Base-by-base conservation (phyloP, 495 filamentous ascomycete genomes). In the Lepraria neglecta region DNA sequence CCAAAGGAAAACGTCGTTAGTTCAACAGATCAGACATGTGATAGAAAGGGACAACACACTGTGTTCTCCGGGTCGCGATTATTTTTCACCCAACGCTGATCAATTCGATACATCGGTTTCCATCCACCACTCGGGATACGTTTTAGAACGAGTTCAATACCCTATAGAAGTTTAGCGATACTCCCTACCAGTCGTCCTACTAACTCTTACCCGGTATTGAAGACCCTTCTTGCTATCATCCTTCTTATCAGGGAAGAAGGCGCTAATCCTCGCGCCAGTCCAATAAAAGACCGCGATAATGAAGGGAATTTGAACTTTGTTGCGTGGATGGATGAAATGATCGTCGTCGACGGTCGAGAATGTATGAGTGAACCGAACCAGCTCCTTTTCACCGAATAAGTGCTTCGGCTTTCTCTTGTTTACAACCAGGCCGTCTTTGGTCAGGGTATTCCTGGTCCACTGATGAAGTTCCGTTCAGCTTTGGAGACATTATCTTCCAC, bases 341-440 rank as follows among this genome's bases (percentile, higher is more conserved):
- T 68, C 68, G 69, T 71, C 77, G 58, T 74, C 72, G 65, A 73
- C 72, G 69, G 71, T 74, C 69, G 76, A 80, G 74, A 77, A 80
- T 75, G 75, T 74, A 70, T 76, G 78, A 75, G 74, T 78, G 72
- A 75, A 64, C 10, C 30, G 45, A 30, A 55, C 33, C 21, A 61
- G 40, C 27, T 61, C 59, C 5, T 30, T 1, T 54, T 44, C 38
- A 21, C 45, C 9, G 28, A 61, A 61, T 19, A 61, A 40, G 24
- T 61, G 43, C 40, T 61, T 61, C 40, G 27, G 59, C 59, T 55
- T 61, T 61, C 54, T 61, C 43, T 24, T 24, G 35, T 61, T 61
- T 46, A 61, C 59, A 54, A 61, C 24, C 43, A 60, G 17, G 15
- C 21, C 42, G 21, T 64, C 56, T 47, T 56, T 51, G 35, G 24